Evolutionary conservation across 768 basidiomycete genomes (phyloP).

Genomic region (Suillus bovinus): DNA sequence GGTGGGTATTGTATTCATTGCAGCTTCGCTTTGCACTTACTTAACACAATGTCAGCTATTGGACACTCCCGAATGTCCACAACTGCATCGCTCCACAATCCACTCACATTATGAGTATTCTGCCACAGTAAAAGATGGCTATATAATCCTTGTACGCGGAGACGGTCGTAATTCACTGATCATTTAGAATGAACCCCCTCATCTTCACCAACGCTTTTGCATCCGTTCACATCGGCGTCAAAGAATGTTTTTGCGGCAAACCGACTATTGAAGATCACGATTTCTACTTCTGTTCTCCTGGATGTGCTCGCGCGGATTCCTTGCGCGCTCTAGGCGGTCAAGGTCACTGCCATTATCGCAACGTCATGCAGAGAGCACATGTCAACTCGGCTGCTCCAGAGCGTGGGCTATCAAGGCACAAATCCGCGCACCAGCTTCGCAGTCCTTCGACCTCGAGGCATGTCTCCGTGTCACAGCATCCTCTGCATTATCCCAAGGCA

Average conservation of each 20-base stretch:
- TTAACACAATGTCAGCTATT: not conserved
- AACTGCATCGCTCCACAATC: not conserved
- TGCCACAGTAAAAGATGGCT: not conserved
- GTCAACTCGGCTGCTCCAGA: slow-evolving; percentile 7
- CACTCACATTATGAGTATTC: not conserved
- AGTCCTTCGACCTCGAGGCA: not conserved
- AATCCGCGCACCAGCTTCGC: slow-evolving; percentile 15
- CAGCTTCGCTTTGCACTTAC: not conserved
- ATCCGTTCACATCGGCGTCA: slow-evolving; percentile 11
- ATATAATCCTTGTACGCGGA: not conserved
- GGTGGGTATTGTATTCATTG: not conserved
- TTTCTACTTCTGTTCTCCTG: slow-evolving; percentile 28
- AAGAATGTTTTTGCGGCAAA: slow-evolving; percentile 28
- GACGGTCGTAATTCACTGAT: not conserved
- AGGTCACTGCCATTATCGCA: slow-evolving; percentile 28
- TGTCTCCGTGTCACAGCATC: not conserved
- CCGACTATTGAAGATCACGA: slow-evolving; percentile 26
- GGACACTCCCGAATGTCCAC: not conserved
- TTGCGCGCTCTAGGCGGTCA: slow-evolving; percentile 23
- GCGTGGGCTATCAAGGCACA: slow-evolving; percentile 12
- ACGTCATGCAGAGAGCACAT: slow-evolving; percentile 19
- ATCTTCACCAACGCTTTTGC: slow-evolving; percentile 9
- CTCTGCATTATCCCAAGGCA: slow-evolving; percentile 1
- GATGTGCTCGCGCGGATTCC: slow-evolving; percentile 29
- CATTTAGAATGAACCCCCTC: not conserved